Evolutionary conservation across 2,329 filamentous ascomycete genomes (phyloP), one percentile per base, ranked within the genome.

Genomic region (Paecilomyces dactylethromorphus): DNA sequence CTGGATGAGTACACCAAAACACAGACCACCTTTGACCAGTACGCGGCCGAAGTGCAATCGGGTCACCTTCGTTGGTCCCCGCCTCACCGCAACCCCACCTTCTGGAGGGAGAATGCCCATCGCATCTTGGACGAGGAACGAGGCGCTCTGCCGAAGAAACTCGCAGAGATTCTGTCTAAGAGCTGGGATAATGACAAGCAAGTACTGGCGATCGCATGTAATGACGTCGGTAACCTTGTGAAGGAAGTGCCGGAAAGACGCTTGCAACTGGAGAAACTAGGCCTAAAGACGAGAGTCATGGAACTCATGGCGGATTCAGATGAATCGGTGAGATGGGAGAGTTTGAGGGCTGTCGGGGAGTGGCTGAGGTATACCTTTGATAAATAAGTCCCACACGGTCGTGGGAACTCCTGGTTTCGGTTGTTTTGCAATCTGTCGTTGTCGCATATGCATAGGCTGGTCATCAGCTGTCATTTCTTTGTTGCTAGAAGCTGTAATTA

Each of bases 21-120:
- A 26, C 85, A 87, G 65, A 88, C 84, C 1, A 87, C 85, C 0
- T 86, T 87, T 63, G 84, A 87, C 66, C 80, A 86, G 66, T 88
- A 90, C 73, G 86, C 91, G 5, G 90, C 89, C 58, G 92, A 97
- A 76, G 83, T 97, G 55, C 84, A 89, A 67, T 87, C 90, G 2
- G 92, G 92, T 35, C 92, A 96, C 71, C 82, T 97, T 58, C 88
- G 91, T 69, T 97, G 92, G 92, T 94, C 90, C 4, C 92, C 92
- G 31, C 92, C 92, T 45, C 92, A 97, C 76, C 87, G 90, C 67
- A 93, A 88, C 78, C 82, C 87, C 53, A 84, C 87, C 5, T 97
- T 97, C 79, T 97, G 92, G 92, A 86, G 87, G 51, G 92, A 96
- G 68, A 96, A 97, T 67, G 90, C 92, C 7, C 86, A 89, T 59